phyloP scores from a whole-genome alignment of 805 yeast genomes.

The Wickerhamiella sorbophila region DNA sequence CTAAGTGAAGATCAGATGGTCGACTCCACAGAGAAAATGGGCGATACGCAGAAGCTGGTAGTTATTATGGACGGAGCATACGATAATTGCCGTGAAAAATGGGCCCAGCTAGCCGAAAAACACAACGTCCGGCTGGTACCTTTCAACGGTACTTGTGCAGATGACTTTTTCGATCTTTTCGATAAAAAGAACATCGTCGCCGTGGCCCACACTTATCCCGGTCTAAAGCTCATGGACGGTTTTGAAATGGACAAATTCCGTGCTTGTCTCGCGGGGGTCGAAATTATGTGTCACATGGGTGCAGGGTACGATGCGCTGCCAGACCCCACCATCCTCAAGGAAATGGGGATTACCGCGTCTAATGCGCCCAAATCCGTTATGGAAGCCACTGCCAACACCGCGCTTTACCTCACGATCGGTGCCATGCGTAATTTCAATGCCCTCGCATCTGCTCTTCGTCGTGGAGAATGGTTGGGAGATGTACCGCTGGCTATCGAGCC shows the following conservation, averaged over 20 bases:
- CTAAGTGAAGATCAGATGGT: too few relatives aligned
- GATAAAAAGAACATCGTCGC: slow-evolving; percentile 27
- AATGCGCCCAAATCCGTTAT: slow-evolving; percentile 42
- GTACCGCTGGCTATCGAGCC: slow-evolving; percentile 36
- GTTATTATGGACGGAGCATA: too few relatives aligned
- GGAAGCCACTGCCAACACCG: slow-evolving; percentile 44
- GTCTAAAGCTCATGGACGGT: too few relatives aligned
- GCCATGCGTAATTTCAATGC: slow-evolving; percentile 35
- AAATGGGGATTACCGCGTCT: slow-evolving; percentile 32
- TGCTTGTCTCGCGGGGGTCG: slow-evolving; percentile 31
- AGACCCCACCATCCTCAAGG: slow-evolving; percentile 31
- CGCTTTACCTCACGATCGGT: slow-evolving; percentile 36
- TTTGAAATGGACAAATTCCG: slow-evolving; percentile 34
- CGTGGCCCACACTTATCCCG: slow-evolving; percentile 32
- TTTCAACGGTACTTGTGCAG: slow-evolving; percentile 26
- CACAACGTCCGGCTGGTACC: slow-evolving; percentile 33
- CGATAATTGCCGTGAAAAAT: too few relatives aligned
- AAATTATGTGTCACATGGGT: slow-evolving; percentile 36
- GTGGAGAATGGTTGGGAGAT: slow-evolving; percentile 35
- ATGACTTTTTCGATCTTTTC: slow-evolving; percentile 29
- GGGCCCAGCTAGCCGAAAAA: slow-evolving; percentile 39
- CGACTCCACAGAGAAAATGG: too few relatives aligned
- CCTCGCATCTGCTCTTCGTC: slow-evolving; percentile 30
- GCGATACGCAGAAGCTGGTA: too few relatives aligned
- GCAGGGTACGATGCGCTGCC: slow-evolving; percentile 44